These are phyloP conservation scores for Aphanomyces invadans DNA, from an alignment of 352 stramenopile genomes.

Conservation along the genomic window DNA sequence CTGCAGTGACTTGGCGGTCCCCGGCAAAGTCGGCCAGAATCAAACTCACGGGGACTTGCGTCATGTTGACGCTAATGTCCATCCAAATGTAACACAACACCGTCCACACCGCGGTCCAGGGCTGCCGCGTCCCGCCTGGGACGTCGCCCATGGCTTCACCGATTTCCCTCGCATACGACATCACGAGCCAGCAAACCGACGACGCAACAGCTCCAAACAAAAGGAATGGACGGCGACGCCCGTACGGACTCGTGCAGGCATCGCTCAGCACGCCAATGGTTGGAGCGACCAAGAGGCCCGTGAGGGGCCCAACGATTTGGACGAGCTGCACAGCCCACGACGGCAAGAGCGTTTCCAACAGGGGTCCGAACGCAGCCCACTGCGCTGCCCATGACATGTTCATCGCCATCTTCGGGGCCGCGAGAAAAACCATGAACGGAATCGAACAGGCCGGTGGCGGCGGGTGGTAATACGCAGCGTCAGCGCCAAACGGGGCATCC, in stretches of 20 bases:
- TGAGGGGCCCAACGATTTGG: conserved; percentile 43
- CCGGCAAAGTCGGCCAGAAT: conserved; percentile 53
- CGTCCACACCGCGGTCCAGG: conserved; percentile 44
- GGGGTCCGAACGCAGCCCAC: conserved; percentile 46
- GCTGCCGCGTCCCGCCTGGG: conserved; percentile 33
- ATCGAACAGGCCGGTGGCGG: conserved; percentile 31
- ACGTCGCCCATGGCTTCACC: conserved; percentile 39
- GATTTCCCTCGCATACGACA: conserved; percentile 43
- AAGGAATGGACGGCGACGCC: conserved; percentile 39
- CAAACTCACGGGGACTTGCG: conserved; percentile 39
- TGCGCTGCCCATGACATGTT: conserved; percentile 56
- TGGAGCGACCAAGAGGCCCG: conserved; percentile 41
- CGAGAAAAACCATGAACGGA: conserved; percentile 42
- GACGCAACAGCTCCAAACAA: conserved; percentile 30
- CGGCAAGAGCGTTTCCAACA: conserved; percentile 43
- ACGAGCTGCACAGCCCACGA: conserved; percentile 48
- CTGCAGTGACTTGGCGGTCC: conserved; percentile 40
- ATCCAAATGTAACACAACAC: conserved; percentile 61
- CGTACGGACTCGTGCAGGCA: conserved; percentile 30
- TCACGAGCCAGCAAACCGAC: conserved; percentile 41
- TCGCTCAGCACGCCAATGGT: conserved; percentile 42
- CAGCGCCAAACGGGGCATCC: background rate
- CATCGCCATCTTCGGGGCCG: conserved; percentile 48
- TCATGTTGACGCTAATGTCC: conserved; percentile 53
- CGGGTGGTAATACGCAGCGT: background rate